Conservation (phyloP, 2,329 filamentous ascomycete species). For the Colletotrichum ledebouriae region DNA sequence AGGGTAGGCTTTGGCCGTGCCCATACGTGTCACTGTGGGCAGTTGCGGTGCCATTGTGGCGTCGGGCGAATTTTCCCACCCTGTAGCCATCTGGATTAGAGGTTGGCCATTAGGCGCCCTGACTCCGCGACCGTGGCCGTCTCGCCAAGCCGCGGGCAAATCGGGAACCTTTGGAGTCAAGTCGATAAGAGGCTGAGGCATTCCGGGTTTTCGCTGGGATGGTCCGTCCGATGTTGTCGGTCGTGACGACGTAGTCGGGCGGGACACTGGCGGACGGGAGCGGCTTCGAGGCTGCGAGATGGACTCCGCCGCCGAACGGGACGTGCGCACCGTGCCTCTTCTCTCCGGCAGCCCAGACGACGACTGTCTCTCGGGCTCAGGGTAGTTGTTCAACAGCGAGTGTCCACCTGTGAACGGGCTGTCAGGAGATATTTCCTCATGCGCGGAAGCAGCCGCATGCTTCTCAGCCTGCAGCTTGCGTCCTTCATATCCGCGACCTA, state of each 20-base stretch:
- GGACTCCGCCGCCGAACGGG: constrained; percentile 42
- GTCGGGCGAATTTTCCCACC: constrained; percentile 34
- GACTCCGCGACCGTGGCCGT: constrained; percentile 65
- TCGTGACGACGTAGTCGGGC: constrained; percentile 47
- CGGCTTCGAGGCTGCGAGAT: constrained; percentile 40
- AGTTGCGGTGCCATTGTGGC: constrained; percentile 30
- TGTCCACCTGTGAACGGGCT: constrained; percentile 41
- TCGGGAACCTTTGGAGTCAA: constrained; percentile 75
- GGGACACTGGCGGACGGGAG: constrained; percentile 40
- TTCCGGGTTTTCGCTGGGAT: constrained; percentile 47
- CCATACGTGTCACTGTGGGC: constrained; percentile 38
- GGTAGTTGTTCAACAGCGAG: constrained; percentile 64
- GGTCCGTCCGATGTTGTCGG: constrained; percentile 41
- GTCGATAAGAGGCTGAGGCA: constrained; percentile 75
- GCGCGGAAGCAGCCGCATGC: constrained; percentile 42
- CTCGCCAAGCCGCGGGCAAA: constrained; percentile 69
- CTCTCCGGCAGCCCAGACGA: constrained; percentile 53
- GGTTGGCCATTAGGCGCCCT: constrained; percentile 56
- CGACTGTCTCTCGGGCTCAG: constrained; percentile 47
- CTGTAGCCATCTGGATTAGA: constrained; percentile 62
- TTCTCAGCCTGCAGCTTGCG: constrained; percentile 56
- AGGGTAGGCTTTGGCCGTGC: constrained; percentile 36
- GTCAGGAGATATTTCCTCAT: constrained; percentile 23
- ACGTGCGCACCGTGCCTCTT: constrained; percentile 52
- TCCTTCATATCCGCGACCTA: constrained; percentile 64